Percentiles rank a stretch among this genome's conserved stretches.
phyloP scores from a whole-genome alignment of 2,329 filamentous ascomycete genomes.

The Epichloe typhina region DNA sequence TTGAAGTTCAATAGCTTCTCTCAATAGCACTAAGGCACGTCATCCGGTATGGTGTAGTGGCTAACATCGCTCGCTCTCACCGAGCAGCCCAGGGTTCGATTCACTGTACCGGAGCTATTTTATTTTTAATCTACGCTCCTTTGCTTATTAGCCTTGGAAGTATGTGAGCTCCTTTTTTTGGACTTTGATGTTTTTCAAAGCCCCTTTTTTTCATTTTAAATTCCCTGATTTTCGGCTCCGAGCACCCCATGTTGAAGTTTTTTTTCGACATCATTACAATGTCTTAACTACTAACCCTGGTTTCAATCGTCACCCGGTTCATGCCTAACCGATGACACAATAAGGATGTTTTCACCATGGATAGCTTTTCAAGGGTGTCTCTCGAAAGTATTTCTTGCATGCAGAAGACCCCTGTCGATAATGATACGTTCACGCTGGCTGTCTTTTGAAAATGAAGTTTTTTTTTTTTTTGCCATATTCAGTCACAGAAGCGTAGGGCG shows the following conservation, averaged over 20 bases:
- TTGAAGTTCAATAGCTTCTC: rapidly evolving
- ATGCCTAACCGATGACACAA: not conserved
- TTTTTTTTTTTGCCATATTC: too few species aligned
- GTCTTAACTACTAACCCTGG: not conserved
- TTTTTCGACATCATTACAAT: not conserved
- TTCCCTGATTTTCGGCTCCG: not conserved
- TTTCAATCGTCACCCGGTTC: not conserved
- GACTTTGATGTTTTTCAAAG: not conserved
- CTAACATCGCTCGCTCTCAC: constrained; percentile 22
- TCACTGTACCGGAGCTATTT: constrained; percentile 12
- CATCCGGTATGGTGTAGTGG: constrained; percentile 24
- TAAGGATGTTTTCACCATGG: not conserved
- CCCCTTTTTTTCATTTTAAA: not conserved
- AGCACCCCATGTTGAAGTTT: not conserved
- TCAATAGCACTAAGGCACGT: rapidly evolving
- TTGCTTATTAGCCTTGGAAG: too few species aligned
- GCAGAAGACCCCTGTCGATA: not conserved
- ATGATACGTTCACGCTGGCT: too few species aligned
- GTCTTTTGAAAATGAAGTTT: too few species aligned
- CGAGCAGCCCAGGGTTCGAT: constrained; percentile 18
- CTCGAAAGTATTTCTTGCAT: not conserved
- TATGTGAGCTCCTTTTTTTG: not conserved
- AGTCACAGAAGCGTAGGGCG: too few species aligned
- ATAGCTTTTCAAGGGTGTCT: too few species aligned
- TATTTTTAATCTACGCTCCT: too few species aligned